Base-by-base conservation (phyloP, 1,284 basidiomycete genomes). In the Meripilus lineatus region DNA sequence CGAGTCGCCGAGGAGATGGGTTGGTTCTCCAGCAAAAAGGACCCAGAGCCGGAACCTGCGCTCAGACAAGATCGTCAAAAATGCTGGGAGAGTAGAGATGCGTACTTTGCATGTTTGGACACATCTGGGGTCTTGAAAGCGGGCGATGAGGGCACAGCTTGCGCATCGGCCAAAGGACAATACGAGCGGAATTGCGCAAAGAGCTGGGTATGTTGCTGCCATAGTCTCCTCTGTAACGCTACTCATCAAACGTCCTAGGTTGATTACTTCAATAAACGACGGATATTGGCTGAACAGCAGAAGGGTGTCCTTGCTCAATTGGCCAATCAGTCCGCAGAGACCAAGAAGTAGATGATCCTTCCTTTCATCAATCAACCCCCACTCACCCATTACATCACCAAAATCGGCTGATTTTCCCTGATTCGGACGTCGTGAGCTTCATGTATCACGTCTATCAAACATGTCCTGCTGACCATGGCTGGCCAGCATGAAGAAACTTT, bases 261-360 rank as follows among this genome's bases (percentile, higher is more conserved):
- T 55, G 83, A 84, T 25, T 90, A 91, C 59, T 91, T 91, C 56
- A 89, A 91, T 66, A 84, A 86, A 58, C 75, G 87, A 28, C 71
- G 88, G 41, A 74, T 88, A 22, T 75, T 89, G 44, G 82, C 76
- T 14, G 84, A 84, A 49, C 77, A 79, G 44, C 85, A 88, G 62
- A 82, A 81, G 53, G 76, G 78, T 38, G 69, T 81, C 44, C 69
- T 86, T 21, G 74, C 74, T 10, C 77, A 79, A 54, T 73, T 72
- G 13, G 69, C 69, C 45, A 67, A 63, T 18, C 80, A 84, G 55
- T 66, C 71, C 13, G 65, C 70, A 44, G 64, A 69, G 20, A 61
- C 70, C 18, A 70, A 66, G 28, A 48, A 63, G 62, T 42, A 50
- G 45, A 40, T 56, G 42, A 42, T 24, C 24, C 5, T 17, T 30